Conservation (phyloP, 352 stramenopile species). For the Globisporangium barbulae region DNA sequence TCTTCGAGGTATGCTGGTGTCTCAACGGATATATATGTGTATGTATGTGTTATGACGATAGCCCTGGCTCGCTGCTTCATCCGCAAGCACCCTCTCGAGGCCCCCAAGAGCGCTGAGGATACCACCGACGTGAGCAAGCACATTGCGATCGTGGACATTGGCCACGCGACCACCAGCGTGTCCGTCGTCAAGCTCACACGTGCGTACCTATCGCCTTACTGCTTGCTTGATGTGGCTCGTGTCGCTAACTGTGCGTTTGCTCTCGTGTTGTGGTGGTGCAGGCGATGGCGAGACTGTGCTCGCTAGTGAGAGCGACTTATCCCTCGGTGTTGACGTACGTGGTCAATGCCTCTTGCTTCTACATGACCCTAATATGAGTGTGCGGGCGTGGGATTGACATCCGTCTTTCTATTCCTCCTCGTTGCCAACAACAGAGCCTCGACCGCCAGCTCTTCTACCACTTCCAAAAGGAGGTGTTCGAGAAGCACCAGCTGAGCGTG, state of each 20-base stretch:
- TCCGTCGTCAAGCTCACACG: conserved; percentile 67
- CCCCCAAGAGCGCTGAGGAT: conserved; percentile 16
- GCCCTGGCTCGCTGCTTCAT: conserved; percentile 68
- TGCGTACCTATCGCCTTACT: conserved; percentile 11
- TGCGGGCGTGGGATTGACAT: not conserved
- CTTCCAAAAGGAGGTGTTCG: conserved; percentile 65
- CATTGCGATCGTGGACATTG: conserved; percentile 89
- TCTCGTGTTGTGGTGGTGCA: conserved; percentile 5
- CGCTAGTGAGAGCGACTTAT: conserved; percentile 46
- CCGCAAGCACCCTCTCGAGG: conserved; percentile 74
- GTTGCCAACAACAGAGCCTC: conserved; percentile 36
- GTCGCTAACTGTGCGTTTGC: not conserved
- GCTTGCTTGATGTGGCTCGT: too few species aligned
- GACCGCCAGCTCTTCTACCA: conserved; percentile 78
- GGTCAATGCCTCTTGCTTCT: not conserved
- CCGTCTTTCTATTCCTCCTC: not conserved
- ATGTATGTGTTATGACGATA: not conserved
- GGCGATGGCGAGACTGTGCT: conserved; percentile 53
- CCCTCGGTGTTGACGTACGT: conserved; percentile 55
- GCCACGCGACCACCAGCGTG: conserved; percentile 73
- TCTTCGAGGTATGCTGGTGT: not conserved
- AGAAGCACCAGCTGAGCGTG: conserved; percentile 51
- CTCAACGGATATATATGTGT: not conserved
- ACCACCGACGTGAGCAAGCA: conserved; percentile 32
- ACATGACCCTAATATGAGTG: not conserved